These are phyloP conservation scores for Metschnikowia matae DNA, from an alignment of 805 yeast species.

Conservation along the genomic window DNA sequence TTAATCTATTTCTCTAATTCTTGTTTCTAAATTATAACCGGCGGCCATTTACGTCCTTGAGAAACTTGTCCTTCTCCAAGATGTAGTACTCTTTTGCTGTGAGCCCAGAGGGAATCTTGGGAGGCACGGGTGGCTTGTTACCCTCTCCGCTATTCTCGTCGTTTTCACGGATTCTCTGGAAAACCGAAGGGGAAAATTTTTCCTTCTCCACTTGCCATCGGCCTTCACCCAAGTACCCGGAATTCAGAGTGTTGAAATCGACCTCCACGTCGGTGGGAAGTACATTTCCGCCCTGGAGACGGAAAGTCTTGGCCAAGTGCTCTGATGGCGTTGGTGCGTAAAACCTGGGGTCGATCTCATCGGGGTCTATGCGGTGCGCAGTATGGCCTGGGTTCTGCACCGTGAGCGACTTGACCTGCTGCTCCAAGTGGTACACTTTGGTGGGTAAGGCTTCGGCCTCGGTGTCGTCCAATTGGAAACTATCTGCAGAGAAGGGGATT, in stretches of 20 bases:
- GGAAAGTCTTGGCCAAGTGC: constrained; percentile 24
- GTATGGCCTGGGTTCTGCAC: constrained; percentile 14
- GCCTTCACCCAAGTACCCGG: constrained; percentile 43
- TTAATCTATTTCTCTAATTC: not conserved
- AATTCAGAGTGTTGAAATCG: constrained; percentile 28
- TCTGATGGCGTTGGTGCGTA: constrained; percentile 50
- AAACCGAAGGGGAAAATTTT: constrained; percentile 34
- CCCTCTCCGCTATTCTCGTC: constrained; percentile 23
- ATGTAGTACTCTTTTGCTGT: constrained; percentile 41
- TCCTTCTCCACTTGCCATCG: constrained; percentile 16
- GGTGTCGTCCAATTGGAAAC: constrained; percentile 34
- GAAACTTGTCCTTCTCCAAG: constrained; percentile 36
- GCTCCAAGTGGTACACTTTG: constrained; percentile 32
- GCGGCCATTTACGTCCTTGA: constrained; percentile 37
- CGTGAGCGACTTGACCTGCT: constrained; percentile 31
- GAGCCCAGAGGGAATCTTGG: constrained; percentile 41
- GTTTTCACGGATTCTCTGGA: constrained; percentile 23
- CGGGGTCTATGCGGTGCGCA: constrained; percentile 10
- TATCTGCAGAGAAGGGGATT: constrained; percentile 42
- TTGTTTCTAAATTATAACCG: constrained; percentile 14
- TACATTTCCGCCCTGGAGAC: constrained; percentile 22
- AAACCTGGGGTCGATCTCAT: constrained; percentile 29
- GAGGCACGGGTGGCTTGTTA: constrained; percentile 40
- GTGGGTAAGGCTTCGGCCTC: constrained; percentile 29
- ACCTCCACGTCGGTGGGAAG: constrained; percentile 20